These are phyloP conservation scores for Claviceps sp. DNA, from an alignment of 2,329 filamentous ascomycete species.

Conservation along the genomic window DNA sequence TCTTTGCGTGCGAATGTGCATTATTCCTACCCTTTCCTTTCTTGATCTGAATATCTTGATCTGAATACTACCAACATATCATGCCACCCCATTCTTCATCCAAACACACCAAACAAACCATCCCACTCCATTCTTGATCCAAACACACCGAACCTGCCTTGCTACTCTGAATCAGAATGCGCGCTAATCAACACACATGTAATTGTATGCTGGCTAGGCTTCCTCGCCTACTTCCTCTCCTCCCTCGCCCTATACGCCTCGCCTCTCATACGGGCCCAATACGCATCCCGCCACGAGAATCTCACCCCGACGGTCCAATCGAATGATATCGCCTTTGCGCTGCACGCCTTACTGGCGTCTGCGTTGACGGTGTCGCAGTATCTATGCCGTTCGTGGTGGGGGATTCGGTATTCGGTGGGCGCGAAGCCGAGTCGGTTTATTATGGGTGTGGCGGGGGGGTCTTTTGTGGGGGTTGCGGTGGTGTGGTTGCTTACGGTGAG, in stretches of 20 bases:
- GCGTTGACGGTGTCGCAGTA: slow-evolving; percentile 64
- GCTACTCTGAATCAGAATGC: too few relatives aligned
- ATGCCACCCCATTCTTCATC: too few relatives aligned
- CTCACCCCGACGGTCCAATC: slow-evolving; percentile 72
- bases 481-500: neutral
- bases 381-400: slow-evolving; percentile 64
- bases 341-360: slow-evolving; percentile 65
- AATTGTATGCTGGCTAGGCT: slow-evolving; percentile 55
- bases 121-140: too few relatives aligned
- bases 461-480: slow-evolving; percentile 43
- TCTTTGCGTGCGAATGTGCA: too few relatives aligned
- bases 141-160: too few relatives aligned
- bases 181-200: neutral
- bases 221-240: slow-evolving; percentile 62
- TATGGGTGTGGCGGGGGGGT: slow-evolving; percentile 56
- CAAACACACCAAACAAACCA: too few relatives aligned
- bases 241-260: slow-evolving; percentile 69
- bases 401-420: slow-evolving; percentile 48
- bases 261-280: slow-evolving; percentile 62
- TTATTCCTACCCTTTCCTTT: too few relatives aligned
- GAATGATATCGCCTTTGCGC: slow-evolving; percentile 83
- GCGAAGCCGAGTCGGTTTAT: slow-evolving; percentile 48
- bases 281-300: slow-evolving; percentile 64
- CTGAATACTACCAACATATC: too few relatives aligned
- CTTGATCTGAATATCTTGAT: too few relatives aligned